Evolutionary conservation across 2,329 filamentous ascomycete genomes (phyloP).

Genomic region (Fonsecaea erecta): DNA sequence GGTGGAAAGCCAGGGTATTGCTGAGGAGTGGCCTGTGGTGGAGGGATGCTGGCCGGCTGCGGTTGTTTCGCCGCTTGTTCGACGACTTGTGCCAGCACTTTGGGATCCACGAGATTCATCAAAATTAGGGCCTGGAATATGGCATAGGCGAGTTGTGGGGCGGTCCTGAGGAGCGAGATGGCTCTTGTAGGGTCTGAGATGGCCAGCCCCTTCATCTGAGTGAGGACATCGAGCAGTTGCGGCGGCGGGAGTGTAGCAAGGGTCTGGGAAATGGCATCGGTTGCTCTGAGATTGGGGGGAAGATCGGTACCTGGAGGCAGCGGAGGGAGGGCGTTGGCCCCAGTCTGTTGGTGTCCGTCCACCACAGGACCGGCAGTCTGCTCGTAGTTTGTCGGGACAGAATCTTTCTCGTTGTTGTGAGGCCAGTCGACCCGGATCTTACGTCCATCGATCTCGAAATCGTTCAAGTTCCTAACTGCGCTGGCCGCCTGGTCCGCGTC

Average conservation of each 20-base stretch:
- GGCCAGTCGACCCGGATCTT: conserved; percentile 95
- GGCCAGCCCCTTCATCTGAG: conserved; percentile 92
- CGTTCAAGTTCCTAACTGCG: conserved; percentile 92
- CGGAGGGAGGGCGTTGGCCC: conserved; percentile 63
- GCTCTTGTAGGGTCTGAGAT: conserved; percentile 79
- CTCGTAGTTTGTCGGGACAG: conserved; percentile 59
- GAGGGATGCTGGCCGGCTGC: conserved; percentile 33
- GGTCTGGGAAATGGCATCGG: conserved; percentile 90
- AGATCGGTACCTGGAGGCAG: conserved; percentile 85
- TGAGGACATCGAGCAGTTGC: conserved; percentile 89
- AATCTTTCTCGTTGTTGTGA: conserved; percentile 81
- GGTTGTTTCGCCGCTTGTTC: conserved; percentile 57
- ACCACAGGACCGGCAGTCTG: conserved; percentile 44
- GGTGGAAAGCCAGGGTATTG: conserved; percentile 34
- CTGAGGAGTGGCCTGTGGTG: conserved; percentile 44
- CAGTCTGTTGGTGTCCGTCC: conserved; percentile 43
- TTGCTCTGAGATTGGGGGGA: conserved; percentile 78
- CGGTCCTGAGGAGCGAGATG: conserved; percentile 82
- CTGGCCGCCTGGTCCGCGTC: conserved; percentile 91
- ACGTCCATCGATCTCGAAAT: conserved; percentile 91
- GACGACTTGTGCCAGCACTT: conserved; percentile 79
- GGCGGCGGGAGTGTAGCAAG: conserved; percentile 82
- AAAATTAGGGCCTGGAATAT: conserved; percentile 93
- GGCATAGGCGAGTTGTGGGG: conserved; percentile 90
- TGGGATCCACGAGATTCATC: conserved; percentile 88